These are phyloP conservation scores for Mucor irregularis DNA, from an alignment of 371 early-diverging fungal species.

Conservation along the genomic window DNA sequence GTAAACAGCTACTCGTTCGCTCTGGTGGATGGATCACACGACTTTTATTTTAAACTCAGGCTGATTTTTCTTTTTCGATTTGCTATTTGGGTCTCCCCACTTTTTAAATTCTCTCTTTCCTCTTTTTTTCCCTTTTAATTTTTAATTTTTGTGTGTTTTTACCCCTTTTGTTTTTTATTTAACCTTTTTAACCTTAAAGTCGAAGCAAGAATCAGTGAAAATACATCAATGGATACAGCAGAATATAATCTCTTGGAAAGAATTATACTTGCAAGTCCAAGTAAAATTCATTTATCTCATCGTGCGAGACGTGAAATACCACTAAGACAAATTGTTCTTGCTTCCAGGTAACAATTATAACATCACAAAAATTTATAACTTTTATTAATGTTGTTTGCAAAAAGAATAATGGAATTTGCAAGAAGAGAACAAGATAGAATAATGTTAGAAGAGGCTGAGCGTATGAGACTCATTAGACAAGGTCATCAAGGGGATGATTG, in stretches of 20 bases:
- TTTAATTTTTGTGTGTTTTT: not conserved
- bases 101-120: not conserved
- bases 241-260: not conserved
- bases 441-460: not conserved
- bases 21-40: not conserved
- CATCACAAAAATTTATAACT: not conserved
- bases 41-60: not conserved
- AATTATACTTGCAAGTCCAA: not conserved
- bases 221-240: not conserved
- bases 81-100: not conserved
- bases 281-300: not conserved
- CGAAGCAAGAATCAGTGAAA: not conserved
- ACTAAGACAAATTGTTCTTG: not conserved
- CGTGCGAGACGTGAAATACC: not conserved
- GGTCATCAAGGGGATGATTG: not conserved
- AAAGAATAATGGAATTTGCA: not conserved
- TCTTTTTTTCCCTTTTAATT: not conserved
- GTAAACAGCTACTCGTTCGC: too few relatives aligned
- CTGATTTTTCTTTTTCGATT: not conserved
- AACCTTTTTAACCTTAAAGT: not conserved
- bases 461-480: not conserved
- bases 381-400: not conserved
- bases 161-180: not conserved
- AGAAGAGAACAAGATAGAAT: not conserved
- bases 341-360: not conserved